Evolutionary conservation across 106 monocot genomes (phyloP), one percentile per base, ranked within the genome.

Genomic region (Agapanthus africanus): DNA sequence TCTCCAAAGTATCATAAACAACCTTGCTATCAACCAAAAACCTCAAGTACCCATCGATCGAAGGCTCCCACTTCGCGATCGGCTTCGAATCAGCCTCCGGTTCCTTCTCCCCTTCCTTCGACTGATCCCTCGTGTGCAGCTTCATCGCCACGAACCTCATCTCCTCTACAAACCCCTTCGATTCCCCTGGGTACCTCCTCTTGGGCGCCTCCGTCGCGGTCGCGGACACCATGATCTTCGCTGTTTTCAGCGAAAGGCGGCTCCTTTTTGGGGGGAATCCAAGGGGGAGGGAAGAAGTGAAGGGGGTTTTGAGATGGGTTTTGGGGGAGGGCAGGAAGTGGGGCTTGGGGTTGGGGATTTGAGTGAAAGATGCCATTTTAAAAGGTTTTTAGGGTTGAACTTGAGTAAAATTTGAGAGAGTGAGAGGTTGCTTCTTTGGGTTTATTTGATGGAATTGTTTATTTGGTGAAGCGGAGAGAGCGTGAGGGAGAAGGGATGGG

Each of bases 21-120:
- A 90, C 18, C 81, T 83, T 90, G 70, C 83, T 90, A 51, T 90
- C 90, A 52, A 86, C 83, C 41, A 90, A 68, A 65, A 90, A 90
- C 36, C 52, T 77, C 37, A 90, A 70, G 68, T 90, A 90, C 0
- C 90, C 90, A 18, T 81, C 72, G 16, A 90, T 33, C 36, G 83
- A 49, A 0, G 90, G 90, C 76, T 86, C 83, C 90, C 90, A 90
- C 62, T 74, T 90, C 11, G 76, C 70, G 26, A 90, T 37, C 0
- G 86, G 90, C 0, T 23, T 40, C 5, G 68, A 5, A 11, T 83
- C 68, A 2, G 81, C 25, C n/a, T n/a, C n/a, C n/a, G n/a, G n/a
- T 74, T 81, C 80, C 80, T 83, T 90, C 83, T 83, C 76, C 33
- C 90, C 90, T 37, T 90, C 86, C 76, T 37, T 86, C 3, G 90